phyloP scores from a whole-genome alignment of 2,329 filamentous ascomycete genomes.

The Cercospora sp. region DNA sequence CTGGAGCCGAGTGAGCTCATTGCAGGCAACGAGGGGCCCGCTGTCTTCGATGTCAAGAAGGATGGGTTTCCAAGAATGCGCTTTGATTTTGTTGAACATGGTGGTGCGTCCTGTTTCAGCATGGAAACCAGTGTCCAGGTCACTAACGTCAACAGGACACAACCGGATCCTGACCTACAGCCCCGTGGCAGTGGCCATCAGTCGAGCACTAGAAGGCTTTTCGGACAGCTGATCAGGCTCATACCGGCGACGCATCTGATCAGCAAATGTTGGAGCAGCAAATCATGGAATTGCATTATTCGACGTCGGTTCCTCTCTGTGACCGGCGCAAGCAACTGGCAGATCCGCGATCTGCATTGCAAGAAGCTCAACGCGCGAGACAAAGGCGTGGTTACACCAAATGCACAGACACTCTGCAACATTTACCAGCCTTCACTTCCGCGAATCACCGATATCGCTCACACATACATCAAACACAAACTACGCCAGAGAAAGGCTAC shows the following conservation, averaged over 20 bases:
- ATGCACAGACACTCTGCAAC: conserved; percentile 1
- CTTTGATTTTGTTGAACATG: conserved; percentile 48
- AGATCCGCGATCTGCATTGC: background rate
- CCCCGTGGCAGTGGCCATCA: conserved; percentile 63
- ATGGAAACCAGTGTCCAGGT: background rate
- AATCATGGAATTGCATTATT: background rate
- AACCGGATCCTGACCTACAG: conserved; percentile 68
- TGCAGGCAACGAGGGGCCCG: conserved; percentile 36
- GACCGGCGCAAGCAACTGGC: background rate
- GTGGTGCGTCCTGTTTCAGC: conserved; percentile 38
- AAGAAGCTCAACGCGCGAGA: background rate
- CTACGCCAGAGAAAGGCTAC: background rate
- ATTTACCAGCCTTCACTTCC: background rate
- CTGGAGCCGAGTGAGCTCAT: conserved; percentile 33
- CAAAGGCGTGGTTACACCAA: background rate
- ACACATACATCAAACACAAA: background rate
- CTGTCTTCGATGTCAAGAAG: conserved; percentile 27
- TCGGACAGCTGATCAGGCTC: conserved; percentile 13
- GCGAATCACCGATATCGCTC: background rate
- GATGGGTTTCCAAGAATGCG: conserved; percentile 39
- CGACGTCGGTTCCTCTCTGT: background rate
- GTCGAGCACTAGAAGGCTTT: conserved; percentile 61
- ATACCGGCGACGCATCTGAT: background rate
- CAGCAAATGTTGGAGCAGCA: background rate
- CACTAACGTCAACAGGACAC: conserved; percentile 55